Percentiles rank a stretch among this genome's conserved stretches.
These are phyloP conservation scores for Candida nanaspora DNA, from an alignment of 805 yeast species.

Conservation along the genomic window DNA sequence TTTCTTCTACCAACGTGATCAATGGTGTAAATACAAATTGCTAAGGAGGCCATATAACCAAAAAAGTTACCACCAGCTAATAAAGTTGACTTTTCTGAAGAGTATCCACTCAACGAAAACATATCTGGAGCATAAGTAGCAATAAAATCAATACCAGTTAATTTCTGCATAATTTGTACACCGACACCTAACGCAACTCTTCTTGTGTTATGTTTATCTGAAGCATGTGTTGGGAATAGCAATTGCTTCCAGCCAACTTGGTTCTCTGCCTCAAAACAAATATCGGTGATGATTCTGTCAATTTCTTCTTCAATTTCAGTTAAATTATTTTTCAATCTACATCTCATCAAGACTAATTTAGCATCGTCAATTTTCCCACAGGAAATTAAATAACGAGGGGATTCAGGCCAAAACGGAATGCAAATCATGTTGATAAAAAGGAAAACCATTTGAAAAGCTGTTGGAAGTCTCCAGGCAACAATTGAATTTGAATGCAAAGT, in stretches of 20 bases:
- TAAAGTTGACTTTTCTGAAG: constrained; percentile 24
- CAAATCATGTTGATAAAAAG: constrained; percentile 9
- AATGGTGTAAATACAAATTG: constrained; percentile 18
- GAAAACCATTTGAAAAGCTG: constrained; percentile 23
- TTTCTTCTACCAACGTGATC: constrained; percentile 25
- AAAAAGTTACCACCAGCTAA: constrained; percentile 12
- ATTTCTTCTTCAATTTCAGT: constrained; percentile 3
- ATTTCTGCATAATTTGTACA: constrained; percentile 29
- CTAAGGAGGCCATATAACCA: constrained; percentile 13
- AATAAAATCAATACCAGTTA: constrained; percentile 39
- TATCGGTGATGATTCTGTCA: constrained; percentile 1
- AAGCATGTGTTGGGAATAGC: not conserved
- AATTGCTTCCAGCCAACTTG: constrained; percentile 3
- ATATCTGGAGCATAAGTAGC: constrained; percentile 30
- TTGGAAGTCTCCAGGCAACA: constrained; percentile 27
- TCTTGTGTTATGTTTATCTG: constrained; percentile 16
- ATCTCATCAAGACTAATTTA: constrained; percentile 22
- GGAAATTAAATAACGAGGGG: constrained; percentile 36
- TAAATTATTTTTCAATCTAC: not conserved
- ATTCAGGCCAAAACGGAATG: constrained; percentile 29
- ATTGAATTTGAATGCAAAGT: constrained; percentile 24
- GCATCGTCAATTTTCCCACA: constrained; percentile 46
- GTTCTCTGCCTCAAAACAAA: constrained; percentile 1
- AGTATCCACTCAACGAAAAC: constrained; percentile 22
- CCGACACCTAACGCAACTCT: constrained; percentile 22